Conservation (phyloP, 148 eudicot genomes). For the Rhododendron simsii region DNA sequence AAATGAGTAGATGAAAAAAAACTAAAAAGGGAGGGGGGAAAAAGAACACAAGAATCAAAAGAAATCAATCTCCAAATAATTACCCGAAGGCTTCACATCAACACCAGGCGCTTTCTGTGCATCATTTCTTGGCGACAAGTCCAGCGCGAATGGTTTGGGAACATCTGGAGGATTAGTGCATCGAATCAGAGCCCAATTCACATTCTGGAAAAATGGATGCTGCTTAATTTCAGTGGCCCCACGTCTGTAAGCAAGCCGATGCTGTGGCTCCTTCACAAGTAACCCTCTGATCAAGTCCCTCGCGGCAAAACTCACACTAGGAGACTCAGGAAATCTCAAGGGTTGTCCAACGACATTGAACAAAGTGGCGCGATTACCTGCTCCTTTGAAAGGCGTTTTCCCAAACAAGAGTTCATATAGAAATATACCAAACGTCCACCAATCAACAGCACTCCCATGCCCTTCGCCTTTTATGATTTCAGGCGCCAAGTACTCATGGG, state of each 20-base stretch:
- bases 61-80: conserved; percentile 81
- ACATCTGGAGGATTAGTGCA: conserved; percentile 83
- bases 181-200: conserved; percentile 92
- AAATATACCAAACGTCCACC: conserved; percentile 97
- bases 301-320: conserved; percentile 84
- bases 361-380: conserved; percentile 73
- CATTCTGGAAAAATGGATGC: conserved; percentile 91
- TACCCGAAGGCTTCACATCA: conserved; percentile 67
- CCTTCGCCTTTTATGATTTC: conserved; percentile 93
- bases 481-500: conserved; percentile 91
- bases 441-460: conserved; percentile 94
- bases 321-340: conserved; percentile 68
- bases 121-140: not conserved
- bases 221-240: conserved; percentile 95
- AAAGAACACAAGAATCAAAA: conserved; percentile 40
- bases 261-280: conserved; percentile 89
- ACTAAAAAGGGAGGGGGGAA: not conserved
- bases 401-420: conserved; percentile 83
- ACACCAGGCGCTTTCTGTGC: conserved; percentile 25
- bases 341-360: conserved; percentile 93
- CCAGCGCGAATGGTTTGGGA: conserved; percentile 35
- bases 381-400: conserved; percentile 76
- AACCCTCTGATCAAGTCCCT: conserved; percentile 86
- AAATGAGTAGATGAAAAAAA: not conserved
- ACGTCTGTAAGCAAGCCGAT: conserved; percentile 85